These are phyloP conservation scores for Mycena latifolia DNA, from an alignment of 768 basidiomycete genomes.

Conservation along the genomic window DNA sequence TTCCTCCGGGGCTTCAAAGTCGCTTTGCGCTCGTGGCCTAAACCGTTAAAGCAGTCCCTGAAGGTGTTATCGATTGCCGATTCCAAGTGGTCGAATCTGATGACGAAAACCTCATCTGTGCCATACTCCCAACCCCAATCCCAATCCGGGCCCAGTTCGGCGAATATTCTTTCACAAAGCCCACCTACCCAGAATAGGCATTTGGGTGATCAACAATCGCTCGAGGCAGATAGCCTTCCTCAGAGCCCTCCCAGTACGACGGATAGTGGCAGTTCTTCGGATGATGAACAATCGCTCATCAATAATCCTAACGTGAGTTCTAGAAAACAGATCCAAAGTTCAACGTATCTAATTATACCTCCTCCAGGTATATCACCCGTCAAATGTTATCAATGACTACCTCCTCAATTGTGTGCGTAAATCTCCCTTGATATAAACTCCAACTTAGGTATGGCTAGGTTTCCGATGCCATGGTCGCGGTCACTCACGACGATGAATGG, in stretches of 20 bases:
- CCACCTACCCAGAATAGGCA: neutral
- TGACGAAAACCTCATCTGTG: neutral
- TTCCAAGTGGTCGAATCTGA: conserved; percentile 2
- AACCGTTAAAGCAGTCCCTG: neutral
- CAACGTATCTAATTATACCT: too few relatives aligned
- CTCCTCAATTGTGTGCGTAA: conserved; percentile 11
- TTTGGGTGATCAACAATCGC: neutral
- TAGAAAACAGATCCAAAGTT: too few relatives aligned
- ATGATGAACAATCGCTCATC: neutral
- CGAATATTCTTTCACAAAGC: neutral
- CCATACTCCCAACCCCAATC: neutral
- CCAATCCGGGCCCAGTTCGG: neutral
- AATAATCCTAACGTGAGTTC: neutral
- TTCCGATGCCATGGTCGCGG: neutral
- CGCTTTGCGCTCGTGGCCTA: conserved; percentile 10
- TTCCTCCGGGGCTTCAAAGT: conserved; percentile 35
- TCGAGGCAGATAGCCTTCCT: neutral
- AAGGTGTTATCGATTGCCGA: conserved; percentile 15
- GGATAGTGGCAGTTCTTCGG: neutral
- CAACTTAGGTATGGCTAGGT: neutral
- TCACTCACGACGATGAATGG: neutral
- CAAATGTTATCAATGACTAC: conserved; percentile 5
- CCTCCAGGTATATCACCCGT: conserved; percentile 7
- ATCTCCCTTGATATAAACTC: neutral
- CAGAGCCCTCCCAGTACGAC: neutral